Percentiles rank a stretch among this genome's conserved stretches.
Evolutionary conservation across 495 filamentous ascomycete genomes (phyloP).

Genomic region (Penicillium waksmanii): DNA sequence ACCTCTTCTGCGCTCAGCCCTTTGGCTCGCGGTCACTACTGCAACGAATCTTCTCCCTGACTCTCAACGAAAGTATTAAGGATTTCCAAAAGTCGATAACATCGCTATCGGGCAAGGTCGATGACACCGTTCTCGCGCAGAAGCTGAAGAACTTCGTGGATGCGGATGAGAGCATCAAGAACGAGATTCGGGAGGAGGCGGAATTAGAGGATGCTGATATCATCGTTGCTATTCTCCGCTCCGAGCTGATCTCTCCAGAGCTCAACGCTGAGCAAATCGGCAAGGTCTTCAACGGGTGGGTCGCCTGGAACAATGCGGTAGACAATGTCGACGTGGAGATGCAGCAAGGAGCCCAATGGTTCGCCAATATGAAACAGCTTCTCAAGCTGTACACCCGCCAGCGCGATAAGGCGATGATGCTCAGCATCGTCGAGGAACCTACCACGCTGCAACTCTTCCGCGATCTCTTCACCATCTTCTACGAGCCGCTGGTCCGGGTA

Average conservation of each 20-base stretch:
- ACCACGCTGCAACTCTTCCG: slow-evolving; percentile 91
- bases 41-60: slow-evolving; percentile 90
- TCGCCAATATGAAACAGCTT: slow-evolving; percentile 91
- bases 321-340: slow-evolving; percentile 90
- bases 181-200: slow-evolving; percentile 73
- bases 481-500: slow-evolving; percentile 92
- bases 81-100: slow-evolving; percentile 85
- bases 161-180: slow-evolving; percentile 72
- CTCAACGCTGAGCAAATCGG: slow-evolving; percentile 74
- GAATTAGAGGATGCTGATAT: slow-evolving; percentile 73
- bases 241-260: slow-evolving; percentile 70
- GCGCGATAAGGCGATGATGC: slow-evolving; percentile 96
- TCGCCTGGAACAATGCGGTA: slow-evolving; percentile 94
- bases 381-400: slow-evolving; percentile 91
- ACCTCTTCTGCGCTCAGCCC: slow-evolving; percentile 93
- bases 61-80: slow-evolving; percentile 85
- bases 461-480: slow-evolving; percentile 98
- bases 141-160: slow-evolving; percentile 82
- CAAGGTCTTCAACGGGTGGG: slow-evolving; percentile 87
- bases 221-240: slow-evolving; percentile 78
- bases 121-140: slow-evolving; percentile 74
- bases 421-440: slow-evolving; percentile 92
- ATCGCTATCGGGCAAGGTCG: slow-evolving; percentile 70
- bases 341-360: slow-evolving; percentile 84
- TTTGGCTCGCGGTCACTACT: slow-evolving; percentile 87